Conservation (phyloP, 2,329 filamentous ascomycete genomes). For the Zalaria obscura region DNA sequence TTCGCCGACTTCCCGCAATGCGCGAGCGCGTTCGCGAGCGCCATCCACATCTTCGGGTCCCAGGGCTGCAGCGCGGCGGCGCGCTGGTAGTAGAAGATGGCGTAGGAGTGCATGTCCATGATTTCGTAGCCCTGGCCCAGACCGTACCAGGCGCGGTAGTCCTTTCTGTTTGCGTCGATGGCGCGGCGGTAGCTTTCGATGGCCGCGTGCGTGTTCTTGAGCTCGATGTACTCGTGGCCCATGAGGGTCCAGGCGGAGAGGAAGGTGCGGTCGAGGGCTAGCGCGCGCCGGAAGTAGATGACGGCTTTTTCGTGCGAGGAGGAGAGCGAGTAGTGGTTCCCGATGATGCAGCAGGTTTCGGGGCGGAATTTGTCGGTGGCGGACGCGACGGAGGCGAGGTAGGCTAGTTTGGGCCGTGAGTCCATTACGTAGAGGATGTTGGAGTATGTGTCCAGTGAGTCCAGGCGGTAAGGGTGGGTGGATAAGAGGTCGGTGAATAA, state of each 20-base stretch:
- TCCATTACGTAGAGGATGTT: constrained; percentile 95
- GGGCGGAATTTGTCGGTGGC: constrained; percentile 90
- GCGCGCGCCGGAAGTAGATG: constrained; percentile 86
- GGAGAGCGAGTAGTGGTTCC: constrained; percentile 91
- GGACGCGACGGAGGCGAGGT: constrained; percentile 80
- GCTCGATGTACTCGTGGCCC: constrained; percentile 96
- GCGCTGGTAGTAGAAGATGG: constrained; percentile 93
- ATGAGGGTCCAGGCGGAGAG: constrained; percentile 95
- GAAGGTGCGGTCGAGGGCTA: constrained; percentile 81
- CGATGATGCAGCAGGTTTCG: constrained; percentile 91
- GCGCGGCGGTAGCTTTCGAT: constrained; percentile 94
- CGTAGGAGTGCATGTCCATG: constrained; percentile 94
- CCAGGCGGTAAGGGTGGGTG: constrained; percentile 57
- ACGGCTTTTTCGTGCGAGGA: constrained; percentile 96
- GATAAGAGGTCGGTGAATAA: constrained; percentile 56
- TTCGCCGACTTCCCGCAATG: constrained; percentile 80
- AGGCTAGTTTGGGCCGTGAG: constrained; percentile 75
- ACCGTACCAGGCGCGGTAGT: constrained; percentile 97
- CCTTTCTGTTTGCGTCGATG: constrained; percentile 88
- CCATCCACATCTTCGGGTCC: constrained; percentile 98
- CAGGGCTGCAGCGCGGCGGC: constrained; percentile 86
- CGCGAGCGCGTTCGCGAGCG: constrained; percentile 80
- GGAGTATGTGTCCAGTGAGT: constrained; percentile 88
- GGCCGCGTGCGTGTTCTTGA: constrained; percentile 96
- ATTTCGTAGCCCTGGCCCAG: constrained; percentile 95